Conservation (phyloP, 2,329 filamentous ascomycete species). For the Neofusicoccum sp. region DNA sequence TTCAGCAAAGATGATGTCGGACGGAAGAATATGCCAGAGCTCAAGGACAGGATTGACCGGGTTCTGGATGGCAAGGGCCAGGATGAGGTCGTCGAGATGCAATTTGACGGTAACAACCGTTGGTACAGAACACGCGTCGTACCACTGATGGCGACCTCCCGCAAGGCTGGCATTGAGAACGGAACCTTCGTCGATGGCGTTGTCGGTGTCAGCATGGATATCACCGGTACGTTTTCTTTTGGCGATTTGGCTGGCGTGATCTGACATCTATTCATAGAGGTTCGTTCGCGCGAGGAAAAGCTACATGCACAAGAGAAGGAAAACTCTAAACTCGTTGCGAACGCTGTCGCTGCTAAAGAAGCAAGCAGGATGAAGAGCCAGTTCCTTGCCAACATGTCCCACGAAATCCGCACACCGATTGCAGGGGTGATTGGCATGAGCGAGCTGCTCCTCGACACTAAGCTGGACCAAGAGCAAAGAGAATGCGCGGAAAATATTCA, state of each 20-base stretch:
- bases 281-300: constrained; percentile 63
- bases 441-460: constrained; percentile 68
- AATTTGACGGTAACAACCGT: constrained; percentile 55
- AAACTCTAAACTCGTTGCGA: constrained; percentile 68
- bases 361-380: constrained; percentile 77
- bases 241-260: background rate
- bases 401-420: constrained; percentile 76
- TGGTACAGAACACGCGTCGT: constrained; percentile 72
- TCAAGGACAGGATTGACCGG: constrained; percentile 60
- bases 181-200: constrained; percentile 64
- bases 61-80: constrained; percentile 61
- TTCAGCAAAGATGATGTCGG: constrained; percentile 44
- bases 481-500: constrained; percentile 78
- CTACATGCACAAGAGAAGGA: constrained; percentile 64
- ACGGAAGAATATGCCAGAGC: constrained; percentile 36
- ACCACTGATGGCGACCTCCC: constrained; percentile 60
- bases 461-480: constrained; percentile 66
- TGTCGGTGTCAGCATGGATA: constrained; percentile 76
- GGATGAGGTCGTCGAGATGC: constrained; percentile 65
- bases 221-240: constrained; percentile 48
- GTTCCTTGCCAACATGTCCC: constrained; percentile 79
- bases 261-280: constrained; percentile 42
- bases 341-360: constrained; percentile 76
- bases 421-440: constrained; percentile 79
- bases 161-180: constrained; percentile 50